Base-by-base conservation (phyloP, 108 stramenopile species). In the Hondaea fermentalgiana region DNA sequence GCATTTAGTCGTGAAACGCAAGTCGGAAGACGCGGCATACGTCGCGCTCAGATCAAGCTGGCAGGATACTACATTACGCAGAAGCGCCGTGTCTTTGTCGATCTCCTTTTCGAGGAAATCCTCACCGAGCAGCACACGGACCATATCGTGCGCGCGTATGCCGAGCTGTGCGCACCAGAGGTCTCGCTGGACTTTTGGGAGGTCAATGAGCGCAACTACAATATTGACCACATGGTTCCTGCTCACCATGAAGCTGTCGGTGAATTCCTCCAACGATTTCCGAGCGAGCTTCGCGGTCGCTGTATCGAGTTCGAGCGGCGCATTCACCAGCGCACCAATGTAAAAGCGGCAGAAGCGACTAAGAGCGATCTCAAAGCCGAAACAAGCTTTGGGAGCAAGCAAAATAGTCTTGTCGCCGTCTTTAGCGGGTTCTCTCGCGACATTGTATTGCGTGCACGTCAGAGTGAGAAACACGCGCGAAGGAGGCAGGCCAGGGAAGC, bases 361-460 rank as follows among this genome's bases (percentile, higher is more conserved):
- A 53, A 83, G 4, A 69, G 64, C 64, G 12, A 42, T 23, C 64
- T 69, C 64, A 69, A 69, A 23, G 35, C 25, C 10, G 42, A 69
- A 69, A 42, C 42, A 12, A 69, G 64, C 25, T 42, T 23, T 12
- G 12, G 25, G 21, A 28, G 64, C 3, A 69, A 69, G 42, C 42
- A 5, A 28, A 69, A 69, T 12, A 69, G 64, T 17, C 64, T 69
- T 17, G 64, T 23, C 21, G 19, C 76, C 49, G 51, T 47, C 76
- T 83, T 83, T 83, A 47, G 45, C 49, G 76, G 76, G 28, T 83
- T 83, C 25, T 83, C 76, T 8, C 76, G 76, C 76, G 76, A 83
- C 16, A 47, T 83, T 47, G 76, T 53, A 16, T 6, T 83, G 45
- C 45, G 76, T 12, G 76, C 76, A 12, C 45, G 76, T 21, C 21